Percentiles rank a stretch among this genome's conserved stretches.
Evolutionary conservation across 371 early-diverging fungal genomes (phyloP).

Genomic region (Sporodiniella umbellata): DNA sequence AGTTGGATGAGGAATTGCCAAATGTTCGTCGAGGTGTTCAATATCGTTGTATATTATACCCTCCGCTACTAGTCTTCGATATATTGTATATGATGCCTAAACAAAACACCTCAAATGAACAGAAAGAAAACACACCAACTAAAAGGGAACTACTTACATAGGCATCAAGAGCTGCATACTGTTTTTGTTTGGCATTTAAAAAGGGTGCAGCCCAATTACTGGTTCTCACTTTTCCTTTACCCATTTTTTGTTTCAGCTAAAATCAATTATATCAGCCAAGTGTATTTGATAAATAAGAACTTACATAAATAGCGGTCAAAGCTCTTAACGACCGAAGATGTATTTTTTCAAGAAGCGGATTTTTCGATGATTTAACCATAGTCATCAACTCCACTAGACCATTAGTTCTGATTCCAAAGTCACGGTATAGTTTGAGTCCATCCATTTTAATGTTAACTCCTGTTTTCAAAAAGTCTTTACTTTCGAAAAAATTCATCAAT

Average conservation of each 20-base stretch:
- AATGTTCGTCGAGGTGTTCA: too few relatives aligned
- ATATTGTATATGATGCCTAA: slow-evolving; percentile 20
- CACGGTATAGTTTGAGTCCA: slow-evolving; percentile 44
- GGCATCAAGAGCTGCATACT: slow-evolving; percentile 61
- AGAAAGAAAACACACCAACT: too few relatives aligned
- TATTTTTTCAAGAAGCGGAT: slow-evolving; percentile 19
- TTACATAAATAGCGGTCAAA: slow-evolving; percentile 46
- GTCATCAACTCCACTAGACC: slow-evolving; percentile 50
- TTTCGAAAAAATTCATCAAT: slow-evolving; percentile 35
- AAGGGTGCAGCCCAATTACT: slow-evolving; percentile 47
- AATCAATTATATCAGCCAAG: background rate
- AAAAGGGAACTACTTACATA: too few relatives aligned
- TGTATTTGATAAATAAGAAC: background rate
- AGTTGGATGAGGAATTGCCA: too few relatives aligned
- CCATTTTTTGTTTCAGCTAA: slow-evolving; percentile 45
- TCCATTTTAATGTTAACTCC: slow-evolving; percentile 56
- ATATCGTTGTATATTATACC: too few relatives aligned
- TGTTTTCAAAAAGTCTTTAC: slow-evolving; percentile 38
- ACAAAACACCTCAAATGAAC: background rate
- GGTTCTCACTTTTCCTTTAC: slow-evolving; percentile 36
- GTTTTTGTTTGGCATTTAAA: slow-evolving; percentile 30
- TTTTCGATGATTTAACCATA: slow-evolving; percentile 26
- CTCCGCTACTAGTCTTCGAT: too few relatives aligned
- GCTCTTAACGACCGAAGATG: slow-evolving; percentile 35
- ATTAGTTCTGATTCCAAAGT: slow-evolving; percentile 48